Evolutionary conservation across 345 rosid species (phyloP), one percentile per base, ranked within the genome.

Genomic region (Raphanus raphanistrum): DNA sequence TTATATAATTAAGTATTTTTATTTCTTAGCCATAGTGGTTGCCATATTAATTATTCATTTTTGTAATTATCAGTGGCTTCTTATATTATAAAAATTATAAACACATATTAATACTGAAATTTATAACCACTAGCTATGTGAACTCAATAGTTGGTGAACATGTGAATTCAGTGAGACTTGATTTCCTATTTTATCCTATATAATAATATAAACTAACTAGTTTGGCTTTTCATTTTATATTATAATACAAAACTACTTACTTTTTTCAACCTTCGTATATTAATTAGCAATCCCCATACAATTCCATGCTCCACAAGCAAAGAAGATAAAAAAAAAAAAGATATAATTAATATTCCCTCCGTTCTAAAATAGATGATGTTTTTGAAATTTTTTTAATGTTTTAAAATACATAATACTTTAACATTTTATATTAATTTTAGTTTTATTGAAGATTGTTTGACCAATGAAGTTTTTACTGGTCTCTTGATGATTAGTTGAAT

Each of bases 131-230:
- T 78, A n/a, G 73, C 54, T 66, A 72, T 72, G 7, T 72, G 63
- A 78, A 78, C 76, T 72, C 63, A 32, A 72, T 43, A 78, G 76
- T 78, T 65, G 76, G 66, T 78, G 63, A 43, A 59, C 73, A 43
- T 43, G 76, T 78, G 81, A 65, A 71, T 58, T 71, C 26, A 65
- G 76, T 78, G 72, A 58, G 41, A 58, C 62, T 57, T 2, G 17
- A 58, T 58, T 58, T 43, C 72, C 31, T 32, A 43, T 11, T 77
- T 65, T 41, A 65, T 57, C 59, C 6, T 17, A 64, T 17, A 64
- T 57, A 16, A 63, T 17, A 36, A 52, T 62, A 32, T 43, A 70
- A 27, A 35, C 6, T 36, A 48, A 2, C 28, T 63, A 27, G 35
- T 64, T 36, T 76, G n/a, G 65, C 15, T 28, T 70, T 29, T 25